Evolutionary conservation across 345 rosid species (phyloP).

Genomic region (Eucalyptus lansdowneana): DNA sequence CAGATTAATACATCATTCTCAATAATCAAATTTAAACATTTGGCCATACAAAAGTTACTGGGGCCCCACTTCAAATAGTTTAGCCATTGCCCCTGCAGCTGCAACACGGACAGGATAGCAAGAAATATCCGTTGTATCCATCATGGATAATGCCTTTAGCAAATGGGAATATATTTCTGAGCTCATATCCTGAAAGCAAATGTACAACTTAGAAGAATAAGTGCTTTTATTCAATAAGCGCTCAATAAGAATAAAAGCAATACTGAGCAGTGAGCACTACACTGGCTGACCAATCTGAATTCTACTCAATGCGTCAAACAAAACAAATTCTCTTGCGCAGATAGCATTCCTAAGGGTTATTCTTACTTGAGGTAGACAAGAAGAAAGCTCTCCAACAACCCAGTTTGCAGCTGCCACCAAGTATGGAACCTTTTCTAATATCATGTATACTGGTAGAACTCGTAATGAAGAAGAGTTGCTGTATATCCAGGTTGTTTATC

Average conservation of each 20-base stretch:
- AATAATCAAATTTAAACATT: background rate
- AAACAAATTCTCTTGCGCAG: background rate
- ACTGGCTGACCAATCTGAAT: background rate
- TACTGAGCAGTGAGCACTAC: background rate
- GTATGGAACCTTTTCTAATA: slow-evolving; percentile 42
- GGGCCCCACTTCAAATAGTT: slow-evolving; percentile 56
- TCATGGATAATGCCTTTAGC: slow-evolving; percentile 63
- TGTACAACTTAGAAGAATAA: background rate
- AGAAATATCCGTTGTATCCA: slow-evolving; percentile 33
- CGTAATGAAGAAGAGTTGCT: slow-evolving; percentile 36
- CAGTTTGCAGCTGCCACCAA: slow-evolving; percentile 79
- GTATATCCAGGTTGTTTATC: slow-evolving; percentile 52
- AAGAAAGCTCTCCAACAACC: slow-evolving; percentile 75
- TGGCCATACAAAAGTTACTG: background rate
- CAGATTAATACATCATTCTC: background rate
- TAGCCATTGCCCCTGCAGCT: slow-evolving; percentile 68
- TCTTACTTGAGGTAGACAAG: slow-evolving; percentile 69
- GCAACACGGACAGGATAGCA: slow-evolving; percentile 75
- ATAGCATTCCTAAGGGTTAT: background rate
- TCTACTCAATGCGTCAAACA: background rate
- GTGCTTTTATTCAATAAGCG: background rate
- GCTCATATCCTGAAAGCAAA: slow-evolving; percentile 48
- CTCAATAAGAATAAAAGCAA: background rate
- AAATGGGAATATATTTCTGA: slow-evolving; percentile 58
- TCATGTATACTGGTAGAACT: slow-evolving; percentile 48